Base-by-base conservation (phyloP, 805 yeast species). In the Zygosaccharomyces siamensis region DNA sequence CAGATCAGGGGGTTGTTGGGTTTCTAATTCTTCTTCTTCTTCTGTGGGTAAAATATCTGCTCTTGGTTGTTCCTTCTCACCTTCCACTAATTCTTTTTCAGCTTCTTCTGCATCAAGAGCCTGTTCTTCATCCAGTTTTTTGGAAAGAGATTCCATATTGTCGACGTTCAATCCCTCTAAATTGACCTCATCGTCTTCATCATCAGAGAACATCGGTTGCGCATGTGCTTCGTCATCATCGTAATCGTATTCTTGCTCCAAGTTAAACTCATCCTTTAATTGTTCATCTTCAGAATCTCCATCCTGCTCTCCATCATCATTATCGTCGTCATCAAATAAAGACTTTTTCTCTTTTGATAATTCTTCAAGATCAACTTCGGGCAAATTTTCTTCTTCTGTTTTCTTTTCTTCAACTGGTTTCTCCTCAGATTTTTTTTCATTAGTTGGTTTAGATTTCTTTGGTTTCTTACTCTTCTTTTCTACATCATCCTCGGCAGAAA, bases 171-270 rank as follows among this genome's bases (percentile, higher is more conserved):
- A 73, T 49, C 75, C 77, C 55, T 86, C 89, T 62, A 85, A 82
- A 46, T 76, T 78, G 46, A 76, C 79, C 43, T 72, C 79, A 37
- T 80, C 85, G 53, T 83, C 88, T 37, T 80, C 85, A 53, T 83
- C 88, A 61, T 88, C 96, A 18, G 95, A 85, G 60, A 88, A 89
- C 82, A 84, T 81, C 41, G 93, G 89, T 57, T 73, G 79, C 32
- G 80, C 68, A 33, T 52, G 61, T 4, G 53, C 60, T 10, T 61
- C 28, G 8, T 26, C 69, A 16, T 63, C 69, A 74, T 65, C 76
- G 33, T 59, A 51, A 27, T 72, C 80, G 43, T 72, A 79, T 31
- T 71, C 80, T 36, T 73, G 82, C 50, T 77, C 86, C 44, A 78
- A 78, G 51, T 85, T 89, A 30, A 84, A 80, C 56, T 72, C 75